Evolutionary conservation across 305 asterid species (phyloP).

Genomic region (Fraxinus sp.): DNA sequence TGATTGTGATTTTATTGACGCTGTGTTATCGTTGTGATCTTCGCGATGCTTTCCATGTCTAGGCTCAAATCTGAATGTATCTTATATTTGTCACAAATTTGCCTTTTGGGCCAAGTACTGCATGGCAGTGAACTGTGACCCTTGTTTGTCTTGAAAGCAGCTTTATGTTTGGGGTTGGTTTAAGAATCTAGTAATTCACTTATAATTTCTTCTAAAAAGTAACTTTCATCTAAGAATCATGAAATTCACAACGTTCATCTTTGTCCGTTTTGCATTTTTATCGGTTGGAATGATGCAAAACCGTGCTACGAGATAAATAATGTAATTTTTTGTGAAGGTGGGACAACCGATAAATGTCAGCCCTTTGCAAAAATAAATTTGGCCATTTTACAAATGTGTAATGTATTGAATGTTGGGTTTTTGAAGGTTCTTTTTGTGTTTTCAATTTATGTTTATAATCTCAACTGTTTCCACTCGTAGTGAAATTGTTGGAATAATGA

Average conservation of each 20-base stretch:
- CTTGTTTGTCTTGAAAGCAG: background rate
- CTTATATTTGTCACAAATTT: background rate
- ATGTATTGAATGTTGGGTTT: slow-evolving; percentile 5
- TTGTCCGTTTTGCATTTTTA: background rate
- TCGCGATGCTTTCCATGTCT: background rate
- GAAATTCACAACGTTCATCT: background rate
- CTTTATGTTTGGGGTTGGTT: background rate
- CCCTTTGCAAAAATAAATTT: slow-evolving; percentile 5
- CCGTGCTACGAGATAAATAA: slow-evolving; percentile 11
- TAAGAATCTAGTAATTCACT: background rate
- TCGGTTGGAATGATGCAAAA: background rate
- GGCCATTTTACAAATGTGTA: slow-evolving; percentile 8
- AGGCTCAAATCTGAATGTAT: background rate
- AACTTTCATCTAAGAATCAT: background rate
- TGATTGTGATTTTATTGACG: background rate
- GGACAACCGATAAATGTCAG: slow-evolving; percentile 1
- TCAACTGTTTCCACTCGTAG: background rate
- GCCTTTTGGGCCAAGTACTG: background rate
- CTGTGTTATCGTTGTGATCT: background rate
- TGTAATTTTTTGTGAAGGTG: background rate
- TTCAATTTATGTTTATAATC: background rate
- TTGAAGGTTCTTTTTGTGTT: slow-evolving; percentile 18
- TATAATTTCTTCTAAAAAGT: background rate
- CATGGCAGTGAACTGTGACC: background rate
- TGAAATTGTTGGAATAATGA: background rate